A percentile compares a stretch with the other conserved stretches of the same genome.
These are phyloP conservation scores for Tolypocladium pustulatum DNA, from an alignment of 2,329 filamentous ascomycete genomes.

Conservation along the genomic window DNA sequence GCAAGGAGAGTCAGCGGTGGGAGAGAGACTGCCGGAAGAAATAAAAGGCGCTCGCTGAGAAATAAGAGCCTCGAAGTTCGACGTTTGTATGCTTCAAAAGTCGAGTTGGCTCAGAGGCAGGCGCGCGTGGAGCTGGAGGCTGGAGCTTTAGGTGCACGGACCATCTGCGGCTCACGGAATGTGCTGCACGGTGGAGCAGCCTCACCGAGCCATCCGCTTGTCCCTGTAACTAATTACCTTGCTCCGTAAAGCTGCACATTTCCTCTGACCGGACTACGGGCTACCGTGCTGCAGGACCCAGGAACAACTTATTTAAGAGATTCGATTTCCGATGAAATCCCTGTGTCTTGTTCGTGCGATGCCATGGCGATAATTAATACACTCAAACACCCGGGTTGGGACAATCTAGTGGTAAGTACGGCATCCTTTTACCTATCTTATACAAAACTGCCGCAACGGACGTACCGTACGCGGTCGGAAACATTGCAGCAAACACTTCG, in stretches of 20 bases:
- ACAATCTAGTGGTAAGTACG: too few species aligned
- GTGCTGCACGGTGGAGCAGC: not conserved
- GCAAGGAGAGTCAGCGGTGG: not conserved
- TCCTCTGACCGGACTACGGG: too few species aligned
- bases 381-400: too few species aligned
- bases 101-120: not conserved
- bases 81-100: not conserved
- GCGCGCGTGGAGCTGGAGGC: not conserved
- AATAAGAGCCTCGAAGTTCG: too few species aligned
- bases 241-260: too few species aligned
- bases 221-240: too few species aligned
- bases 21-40: not conserved
- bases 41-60: not conserved
- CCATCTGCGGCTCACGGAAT: not conserved
- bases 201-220: not conserved
- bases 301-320: too few species aligned
- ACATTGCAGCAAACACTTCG: not conserved
- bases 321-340: too few species aligned
- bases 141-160: not conserved
- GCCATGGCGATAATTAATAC: too few species aligned
- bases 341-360: too few species aligned
- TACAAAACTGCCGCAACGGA: not conserved
- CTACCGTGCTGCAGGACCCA: too few species aligned
- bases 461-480: not conserved
- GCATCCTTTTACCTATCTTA: not conserved